Evolutionary conservation across 257 asterid genomes (phyloP), one percentile per base, ranked within the genome.

Genomic region (Fraxinus cuspidata): DNA sequence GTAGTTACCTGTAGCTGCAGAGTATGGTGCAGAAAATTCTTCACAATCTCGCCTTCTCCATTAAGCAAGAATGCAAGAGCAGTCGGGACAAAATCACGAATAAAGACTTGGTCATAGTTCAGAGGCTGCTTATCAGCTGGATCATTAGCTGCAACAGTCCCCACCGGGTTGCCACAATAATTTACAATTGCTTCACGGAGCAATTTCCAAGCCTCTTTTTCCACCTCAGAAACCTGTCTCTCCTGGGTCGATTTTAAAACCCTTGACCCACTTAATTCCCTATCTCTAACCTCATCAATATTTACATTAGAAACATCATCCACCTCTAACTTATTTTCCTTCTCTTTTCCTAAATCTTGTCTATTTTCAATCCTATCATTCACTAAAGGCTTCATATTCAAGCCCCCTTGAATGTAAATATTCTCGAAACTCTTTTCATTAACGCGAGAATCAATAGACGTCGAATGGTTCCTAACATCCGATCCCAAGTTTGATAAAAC

Each of bases 31-130:
- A 92, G 83, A 79, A 92, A 92, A 70, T 92, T 92, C 87, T 88
- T 88, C 19, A 92, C 96, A 16, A 92, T 90, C 67, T 88, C 94
- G 4, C 81, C 92, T 81, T 92, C 94, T 72, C 94, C 96, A 78
- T 92, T 92, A 53, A 92, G 94, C 86, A 92, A 84, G 84, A 92
- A 92, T 0, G 97, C 93, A 79, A 92, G 91, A 79, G 96, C 97
- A 6, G 96, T 88, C 11, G 97, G 97, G 66, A 92, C 89, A 81
- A 92, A 92, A 87, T 90, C 96, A 10, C 96, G 96, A 77, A 92
- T 82, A 81, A 92, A 92, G 74, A 92, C 94, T 81, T 92, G 96
- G 74, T 90, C 96, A 38, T 92, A 92, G 87, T 92, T 92, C 70
- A 92, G 74, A 0, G 88, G 87, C 79, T 79, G 91, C 84, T 86